Base-by-base conservation (phyloP, 1,284 basidiomycete genomes). In the Cerrena zonata region DNA sequence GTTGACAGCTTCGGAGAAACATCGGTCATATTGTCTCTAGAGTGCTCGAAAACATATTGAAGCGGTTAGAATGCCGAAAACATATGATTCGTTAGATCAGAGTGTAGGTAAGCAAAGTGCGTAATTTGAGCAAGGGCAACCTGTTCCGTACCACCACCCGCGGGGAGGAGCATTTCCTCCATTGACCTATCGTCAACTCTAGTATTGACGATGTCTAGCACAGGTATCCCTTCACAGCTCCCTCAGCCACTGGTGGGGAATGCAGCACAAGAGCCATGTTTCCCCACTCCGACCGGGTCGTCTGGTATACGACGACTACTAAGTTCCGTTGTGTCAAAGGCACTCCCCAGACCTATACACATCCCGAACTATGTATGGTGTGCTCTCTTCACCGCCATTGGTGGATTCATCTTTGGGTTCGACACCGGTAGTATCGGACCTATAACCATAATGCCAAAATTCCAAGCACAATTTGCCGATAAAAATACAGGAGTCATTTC, bases 371-470 rank as follows among this genome's bases (percentile, higher is more conserved):
- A 65, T 50, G 53, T 65, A 12, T 65, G 62, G 59, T 65, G 60
- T 48, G 61, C 65, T 2, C 48, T 68, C 1, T 67, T 69, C 55
- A 67, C 68, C 2, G 62, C 64, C 3, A 47, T 68, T 4, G 69
- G 69, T 23, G 71, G 71, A 0, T 68, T 70, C 50, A 51, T 70
- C 34, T 73, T 69, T 58, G 72, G 70, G 1, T 67, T 66, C 49
- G 70, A 72, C 56, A 72, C 71, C 19, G 70, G 74, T 26, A 72
- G 71, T 11, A 73, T 76, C 24, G 75, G 74, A 2, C 66, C 74
- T 22, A 61, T 78, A 37, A 76, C 71, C 3, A 65, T 70, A 45
- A 78, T 77, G 77, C 56, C 63, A 2, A 66, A 73, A 19, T 77
- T 78, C 55, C 54, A 60, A 40, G 45, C 56, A 2, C 62, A 68